A percentile compares a stretch with the other conserved stretches of the same genome.
Evolutionary conservation across 345 rosid species (phyloP).

Genomic region (Trapa bicornis): DNA sequence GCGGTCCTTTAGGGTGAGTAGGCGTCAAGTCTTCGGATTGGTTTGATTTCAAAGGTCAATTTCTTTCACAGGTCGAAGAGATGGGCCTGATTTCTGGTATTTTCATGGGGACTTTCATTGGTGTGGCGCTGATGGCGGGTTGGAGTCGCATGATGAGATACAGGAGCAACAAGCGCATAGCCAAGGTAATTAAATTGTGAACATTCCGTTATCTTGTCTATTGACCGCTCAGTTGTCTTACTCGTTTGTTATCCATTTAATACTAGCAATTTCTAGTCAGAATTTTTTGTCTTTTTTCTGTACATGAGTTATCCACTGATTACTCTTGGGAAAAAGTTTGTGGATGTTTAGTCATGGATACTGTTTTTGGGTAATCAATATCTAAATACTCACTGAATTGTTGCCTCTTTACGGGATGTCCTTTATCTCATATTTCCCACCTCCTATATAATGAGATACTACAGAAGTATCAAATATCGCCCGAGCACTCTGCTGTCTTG

Average conservation of each 20-base stretch:
- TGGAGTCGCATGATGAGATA: conserved; percentile 91
- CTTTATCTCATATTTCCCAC: background rate
- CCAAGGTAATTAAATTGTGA: conserved; percentile 39
- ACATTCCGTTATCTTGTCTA: background rate
- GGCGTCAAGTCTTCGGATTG: background rate
- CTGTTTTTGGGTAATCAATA: background rate
- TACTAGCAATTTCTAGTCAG: background rate
- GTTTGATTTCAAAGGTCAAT: background rate
- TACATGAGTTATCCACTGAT: background rate
- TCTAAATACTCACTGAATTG: background rate
- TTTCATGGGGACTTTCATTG: conserved; percentile 65
- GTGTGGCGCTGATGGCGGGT: conserved; percentile 84
- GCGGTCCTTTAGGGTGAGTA: background rate
- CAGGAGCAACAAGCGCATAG: conserved; percentile 67
- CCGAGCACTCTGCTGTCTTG: background rate
- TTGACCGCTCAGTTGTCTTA: background rate
- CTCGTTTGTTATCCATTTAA: background rate
- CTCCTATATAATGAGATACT: background rate
- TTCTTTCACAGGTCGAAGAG: conserved; percentile 17
- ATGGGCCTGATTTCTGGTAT: conserved; percentile 95
- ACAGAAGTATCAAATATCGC: background rate
- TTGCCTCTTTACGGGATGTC: background rate
- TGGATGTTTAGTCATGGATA: background rate
- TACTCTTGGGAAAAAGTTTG: background rate
- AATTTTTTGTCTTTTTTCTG: background rate